Evolutionary conservation across 2,329 filamentous ascomycete species (phyloP), one percentile per base, ranked within the genome.

Genomic region (Penicillium sp.): DNA sequence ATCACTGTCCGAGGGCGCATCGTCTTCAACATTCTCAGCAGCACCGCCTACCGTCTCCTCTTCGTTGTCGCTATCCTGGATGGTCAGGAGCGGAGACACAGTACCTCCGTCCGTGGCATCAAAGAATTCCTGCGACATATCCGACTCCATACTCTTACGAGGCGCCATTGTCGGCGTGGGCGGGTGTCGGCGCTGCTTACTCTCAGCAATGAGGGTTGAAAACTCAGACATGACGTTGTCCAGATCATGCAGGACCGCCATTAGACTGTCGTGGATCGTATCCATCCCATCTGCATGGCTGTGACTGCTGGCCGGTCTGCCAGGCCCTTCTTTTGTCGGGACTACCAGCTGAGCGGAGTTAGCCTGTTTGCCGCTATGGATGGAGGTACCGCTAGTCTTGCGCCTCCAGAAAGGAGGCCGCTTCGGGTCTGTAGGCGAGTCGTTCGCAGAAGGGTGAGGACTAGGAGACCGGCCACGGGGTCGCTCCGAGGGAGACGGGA

Each of bases 361-460:
- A 70, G 55, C 72, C 13, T 78, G 64, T 75, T 75, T 55, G 72
- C 67, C 18, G 70, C 71, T 56, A 18, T 50, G 24, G 62, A 62
- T 62, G 25, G 66, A 70, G 20, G 72, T 73, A 37, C 67, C 72
- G 60, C 84, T 91, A 1, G 85, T 77, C 71, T 95, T 96, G 42
- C 92, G 83, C 69, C 90, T 95, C 93, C 93, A 98, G 65, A 98
- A 97, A 0, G 89, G 78, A 0, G 89, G 78, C 51, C 83, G 81
- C 66, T 78, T 89, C 46, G 89, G 83, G 41, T 74, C 72, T 8
- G 66, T 68, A 5, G 44, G 53, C 18, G 64, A 63, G n/a, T 62
- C 55, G 24, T 73, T 70, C 2, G 61, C 58, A 0, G 65, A 55
- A 47, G 58, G 61, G 42, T 62, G 61, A 12, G 67, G 68, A 38